Evolutionary conservation across 441 rosid genomes (phyloP), one percentile per base, ranked within the genome.

Genomic region (Syzygium malaccense): DNA sequence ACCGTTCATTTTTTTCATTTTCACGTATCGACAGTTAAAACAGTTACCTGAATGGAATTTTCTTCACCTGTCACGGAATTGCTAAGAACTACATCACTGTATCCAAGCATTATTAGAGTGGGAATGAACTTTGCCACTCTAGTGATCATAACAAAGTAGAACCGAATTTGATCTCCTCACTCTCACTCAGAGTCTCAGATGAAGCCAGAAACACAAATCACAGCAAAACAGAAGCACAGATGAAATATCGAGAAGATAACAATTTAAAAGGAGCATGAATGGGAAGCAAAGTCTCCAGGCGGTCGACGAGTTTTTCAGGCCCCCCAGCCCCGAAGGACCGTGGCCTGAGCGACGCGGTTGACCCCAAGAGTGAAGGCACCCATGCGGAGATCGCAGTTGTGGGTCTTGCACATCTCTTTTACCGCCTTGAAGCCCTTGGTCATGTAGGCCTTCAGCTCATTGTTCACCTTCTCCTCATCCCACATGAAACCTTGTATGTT

Each of bases 251-350:
- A 71, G 78, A 66, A 32, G 83, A 75, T 25, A 14, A 4, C 83
- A 75, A 75, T 23, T 41, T 37, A 0, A 23, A 75, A 75, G 18
- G 83, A 12, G 80, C 3, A 4, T 6, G n/a, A 20, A 75, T 37
- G 56, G 2, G 8, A n/a, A 45, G 56, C 4, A 18, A n/a, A 87
- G 55, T 56, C 58, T 55, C 14, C 10, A 5, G 83, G 5, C 37
- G 58, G 85, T 8, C 66, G 87, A 54, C 55, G 26, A 60, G 1
- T 28, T 75, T 75, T 71, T 95, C 86, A 97, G 68, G 99, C 97
- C 90, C 93, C 99, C 99, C 98, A 97, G 26, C 99, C 99, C 89
- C 98, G 91, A 66, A 97, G 97, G 87, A 92, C 91, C 2, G 98
- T 97, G 4, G 99, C 98, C 86, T 96, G 93, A 5, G 98, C 96